These are phyloP conservation scores for Cryptococcus neoformans DNA, from an alignment of 1,284 basidiomycete species.

Conservation along the genomic window DNA sequence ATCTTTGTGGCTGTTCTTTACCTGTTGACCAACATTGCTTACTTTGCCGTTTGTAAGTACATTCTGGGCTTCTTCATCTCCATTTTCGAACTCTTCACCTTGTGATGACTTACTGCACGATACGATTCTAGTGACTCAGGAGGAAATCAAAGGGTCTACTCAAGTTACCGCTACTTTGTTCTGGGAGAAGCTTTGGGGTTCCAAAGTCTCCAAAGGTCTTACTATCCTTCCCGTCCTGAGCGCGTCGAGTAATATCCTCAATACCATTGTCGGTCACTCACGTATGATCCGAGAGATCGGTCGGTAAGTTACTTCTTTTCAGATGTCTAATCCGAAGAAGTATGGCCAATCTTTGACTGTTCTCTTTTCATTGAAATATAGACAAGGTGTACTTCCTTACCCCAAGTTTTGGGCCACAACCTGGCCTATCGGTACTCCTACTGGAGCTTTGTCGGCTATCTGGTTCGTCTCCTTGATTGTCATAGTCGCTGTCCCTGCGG, in stretches of 20 bases:
- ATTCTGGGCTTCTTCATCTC: not conserved
- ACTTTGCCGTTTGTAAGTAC: slow-evolving; percentile 43
- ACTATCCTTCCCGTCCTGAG: slow-evolving; percentile 44
- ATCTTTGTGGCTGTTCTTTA: slow-evolving; percentile 33
- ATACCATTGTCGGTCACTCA: slow-evolving; percentile 49
- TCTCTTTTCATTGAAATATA: not conserved
- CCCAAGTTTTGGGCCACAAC: slow-evolving; percentile 38
- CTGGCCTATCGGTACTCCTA: slow-evolving; percentile 40
- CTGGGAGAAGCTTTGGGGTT: slow-evolving; percentile 47
- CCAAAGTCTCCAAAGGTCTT: slow-evolving; percentile 33
- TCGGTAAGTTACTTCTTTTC: slow-evolving; percentile 6
- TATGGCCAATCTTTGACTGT: not conserved
- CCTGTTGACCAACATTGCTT: slow-evolving; percentile 41
- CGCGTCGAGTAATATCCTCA: slow-evolving; percentile 39
- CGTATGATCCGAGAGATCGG: slow-evolving; percentile 48
- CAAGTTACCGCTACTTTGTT: slow-evolving; percentile 45
- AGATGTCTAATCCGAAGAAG: not conserved
- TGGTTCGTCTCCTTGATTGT: slow-evolving; percentile 56
- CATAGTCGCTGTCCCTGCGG: slow-evolving; percentile 57
- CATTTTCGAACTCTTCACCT: too few species aligned
- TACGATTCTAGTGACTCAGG: slow-evolving; percentile 27
- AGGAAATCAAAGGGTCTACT: slow-evolving; percentile 35
- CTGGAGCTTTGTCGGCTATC: slow-evolving; percentile 53
- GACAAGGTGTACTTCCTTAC: slow-evolving; percentile 46
- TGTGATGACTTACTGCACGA: not conserved